Evolutionary conservation across 257 asterid species (phyloP).

Genomic region (Galeopsis tetrahit): DNA sequence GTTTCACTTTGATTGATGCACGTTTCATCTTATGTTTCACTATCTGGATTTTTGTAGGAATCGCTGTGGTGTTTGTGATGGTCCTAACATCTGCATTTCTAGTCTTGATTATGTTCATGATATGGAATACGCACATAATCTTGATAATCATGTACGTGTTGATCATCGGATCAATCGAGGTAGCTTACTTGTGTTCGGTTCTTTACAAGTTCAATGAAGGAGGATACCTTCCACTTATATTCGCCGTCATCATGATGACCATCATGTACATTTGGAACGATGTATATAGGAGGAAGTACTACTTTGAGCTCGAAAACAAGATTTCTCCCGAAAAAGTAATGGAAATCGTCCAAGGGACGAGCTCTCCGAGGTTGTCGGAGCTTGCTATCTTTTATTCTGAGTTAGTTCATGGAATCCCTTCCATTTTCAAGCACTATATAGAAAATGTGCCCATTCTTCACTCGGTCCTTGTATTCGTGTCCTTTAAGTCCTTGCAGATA

Average conservation of each 20-base stretch:
- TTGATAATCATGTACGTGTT: conserved; percentile 39
- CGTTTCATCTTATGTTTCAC: too few species aligned
- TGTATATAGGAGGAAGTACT: too few species aligned
- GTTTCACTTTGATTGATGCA: too few species aligned
- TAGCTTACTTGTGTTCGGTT: conserved; percentile 52
- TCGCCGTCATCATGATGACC: conserved; percentile 48
- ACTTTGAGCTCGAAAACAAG: too few species aligned
- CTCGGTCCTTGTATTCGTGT: too few species aligned
- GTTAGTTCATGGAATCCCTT: too few species aligned
- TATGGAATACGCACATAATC: conserved; percentile 62
- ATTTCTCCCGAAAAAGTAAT: too few species aligned
- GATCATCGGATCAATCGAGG: conserved; percentile 47
- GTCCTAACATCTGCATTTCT: conserved; percentile 54
- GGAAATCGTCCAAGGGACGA: too few species aligned
- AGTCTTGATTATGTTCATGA: conserved; percentile 58
- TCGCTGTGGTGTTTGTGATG: conserved; percentile 70
- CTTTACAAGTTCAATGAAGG: conserved; percentile 62
- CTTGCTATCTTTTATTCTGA: too few species aligned
- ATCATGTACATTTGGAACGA: conserved; percentile 54
- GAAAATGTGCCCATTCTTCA: too few species aligned
- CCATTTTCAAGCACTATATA: too few species aligned
- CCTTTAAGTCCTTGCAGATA: conserved; percentile 34
- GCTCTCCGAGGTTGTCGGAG: too few species aligned
- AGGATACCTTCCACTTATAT: conserved; percentile 57
- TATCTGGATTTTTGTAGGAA: conserved; percentile 39